Evolutionary conservation across 805 yeast genomes (phyloP), one percentile per base, ranked within the genome.

Genomic region (Wickerhamomyces mucosus): DNA sequence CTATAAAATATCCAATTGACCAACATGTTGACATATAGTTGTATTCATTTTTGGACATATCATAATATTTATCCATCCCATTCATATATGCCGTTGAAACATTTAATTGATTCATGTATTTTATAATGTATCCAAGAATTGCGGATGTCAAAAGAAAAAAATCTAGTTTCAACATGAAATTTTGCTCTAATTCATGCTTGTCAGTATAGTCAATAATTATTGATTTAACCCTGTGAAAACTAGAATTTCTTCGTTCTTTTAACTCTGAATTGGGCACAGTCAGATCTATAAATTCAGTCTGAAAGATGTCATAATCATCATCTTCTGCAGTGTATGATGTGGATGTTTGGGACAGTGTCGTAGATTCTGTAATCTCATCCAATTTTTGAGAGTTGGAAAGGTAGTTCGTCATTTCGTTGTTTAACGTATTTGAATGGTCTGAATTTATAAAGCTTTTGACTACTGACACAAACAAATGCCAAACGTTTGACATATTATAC

Each of bases 1-100:
- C 72, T 28, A 69, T 40, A 24, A 66, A 58, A 34, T 68, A 68
- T 5, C 75, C 75, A 10, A 60, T 59, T 0, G 72, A 60, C 63
- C 65, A 67, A 21, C 58, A 40, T 0, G 72, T 56, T 6, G 48
- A 47, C 41, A 66, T 38, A 37, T 63, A 63, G 37, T 69, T 67
- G 37, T 58, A 61, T 34, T 69, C 67, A 33, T 59, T 61, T 13
- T 50, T 54, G 27, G 50, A 44, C 62, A 65, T 59, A 11, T 45
- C 34, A 31, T 55, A 61, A 40, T 58, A 53, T 40, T 65, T 63
- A 36, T 57, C 52, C 73, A 80, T 65, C 15, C 80, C 76, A 18
- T 77, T 67, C 22, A 75, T 75, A 42, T 78, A 79, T 2, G 86
- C 86, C 46, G 74, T 75, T 27, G 71, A 68, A 34, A 72, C 56